Evolutionary conservation across 2,329 filamentous ascomycete species (phyloP).

Genomic region (Macrophomina tecta): DNA sequence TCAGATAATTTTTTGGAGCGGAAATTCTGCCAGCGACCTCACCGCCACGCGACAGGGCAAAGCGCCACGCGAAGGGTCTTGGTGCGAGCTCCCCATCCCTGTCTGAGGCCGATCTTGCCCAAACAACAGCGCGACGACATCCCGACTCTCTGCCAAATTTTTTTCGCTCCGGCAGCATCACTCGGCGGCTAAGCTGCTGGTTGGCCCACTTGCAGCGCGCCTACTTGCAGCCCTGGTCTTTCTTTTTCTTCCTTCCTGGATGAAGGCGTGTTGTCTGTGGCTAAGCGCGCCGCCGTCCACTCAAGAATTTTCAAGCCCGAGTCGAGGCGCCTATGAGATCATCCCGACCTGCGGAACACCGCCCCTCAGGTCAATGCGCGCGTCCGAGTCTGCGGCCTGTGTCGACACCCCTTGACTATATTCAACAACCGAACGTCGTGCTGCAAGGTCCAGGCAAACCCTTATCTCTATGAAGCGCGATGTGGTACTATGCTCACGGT

Average conservation of each 20-base stretch:
- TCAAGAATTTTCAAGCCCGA: slow-evolving; percentile 19
- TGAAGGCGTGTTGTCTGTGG: neutral
- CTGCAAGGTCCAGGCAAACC: neutral
- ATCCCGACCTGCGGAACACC: slow-evolving; percentile 14
- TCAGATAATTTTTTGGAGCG: slow-evolving; percentile 25
- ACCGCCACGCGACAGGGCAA: slow-evolving; percentile 2
- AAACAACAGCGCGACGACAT: slow-evolving; percentile 1
- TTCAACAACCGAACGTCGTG: neutral
- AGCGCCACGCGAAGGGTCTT: neutral
- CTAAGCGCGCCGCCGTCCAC: neutral
- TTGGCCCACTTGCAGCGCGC: neutral
- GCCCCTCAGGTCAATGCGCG: slow-evolving; percentile 20
- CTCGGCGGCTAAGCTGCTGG: neutral
- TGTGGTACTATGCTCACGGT: neutral
- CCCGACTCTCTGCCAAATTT: slow-evolving; percentile 9
- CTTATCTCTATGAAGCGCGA: neutral
- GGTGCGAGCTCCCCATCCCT: neutral
- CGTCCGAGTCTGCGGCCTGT: neutral
- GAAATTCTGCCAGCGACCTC: slow-evolving; percentile 23
- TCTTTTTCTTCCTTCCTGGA: neutral
- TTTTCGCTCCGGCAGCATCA: neutral
- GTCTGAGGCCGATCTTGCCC: slow-evolving; percentile 17
- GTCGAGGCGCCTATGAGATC: slow-evolving; percentile 20
- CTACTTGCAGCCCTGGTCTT: neutral
- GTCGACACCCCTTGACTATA: neutral